phyloP scores from a whole-genome alignment of 306 rosid genomes.

The Albizia julibrissin region DNA sequence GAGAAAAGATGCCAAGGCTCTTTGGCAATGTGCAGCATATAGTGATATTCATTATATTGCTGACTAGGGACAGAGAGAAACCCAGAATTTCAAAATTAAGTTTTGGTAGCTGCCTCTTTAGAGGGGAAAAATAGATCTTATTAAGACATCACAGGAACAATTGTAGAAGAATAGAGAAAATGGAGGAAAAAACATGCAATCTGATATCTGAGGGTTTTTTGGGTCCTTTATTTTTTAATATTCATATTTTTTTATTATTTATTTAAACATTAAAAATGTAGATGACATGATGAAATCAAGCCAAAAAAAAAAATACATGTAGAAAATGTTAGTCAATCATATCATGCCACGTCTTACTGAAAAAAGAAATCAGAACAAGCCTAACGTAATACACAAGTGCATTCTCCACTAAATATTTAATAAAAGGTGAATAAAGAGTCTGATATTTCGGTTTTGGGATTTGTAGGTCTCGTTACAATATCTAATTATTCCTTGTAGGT shows the following conservation, averaged over 20 bases:
- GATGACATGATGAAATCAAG: neutral
- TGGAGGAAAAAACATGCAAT: neutral
- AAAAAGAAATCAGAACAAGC: neutral
- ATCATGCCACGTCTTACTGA: neutral
- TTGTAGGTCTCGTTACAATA: neutral
- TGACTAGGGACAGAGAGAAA: neutral
- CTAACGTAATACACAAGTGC: neutral
- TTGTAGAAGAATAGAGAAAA: neutral
- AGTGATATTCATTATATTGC: neutral
- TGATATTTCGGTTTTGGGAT: neutral
- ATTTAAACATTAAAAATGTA: neutral
- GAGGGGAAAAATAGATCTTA: neutral
- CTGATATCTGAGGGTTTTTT: neutral
- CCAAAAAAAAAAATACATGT: neutral
- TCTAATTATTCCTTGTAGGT: neutral
- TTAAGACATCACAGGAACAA: too few relatives aligned
- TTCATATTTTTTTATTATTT: neutral
- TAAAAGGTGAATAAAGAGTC: neutral
- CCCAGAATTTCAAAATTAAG: neutral
- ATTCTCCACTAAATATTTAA: neutral
- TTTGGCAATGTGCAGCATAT: neutral
- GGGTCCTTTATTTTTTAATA: neutral
- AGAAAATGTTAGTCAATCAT: neutral
- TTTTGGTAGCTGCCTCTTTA: neutral
- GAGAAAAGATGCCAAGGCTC: neutral